These are phyloP conservation scores for Cicer arietinum DNA, from an alignment of 306 rosid genomes.

Conservation along the genomic window DNA sequence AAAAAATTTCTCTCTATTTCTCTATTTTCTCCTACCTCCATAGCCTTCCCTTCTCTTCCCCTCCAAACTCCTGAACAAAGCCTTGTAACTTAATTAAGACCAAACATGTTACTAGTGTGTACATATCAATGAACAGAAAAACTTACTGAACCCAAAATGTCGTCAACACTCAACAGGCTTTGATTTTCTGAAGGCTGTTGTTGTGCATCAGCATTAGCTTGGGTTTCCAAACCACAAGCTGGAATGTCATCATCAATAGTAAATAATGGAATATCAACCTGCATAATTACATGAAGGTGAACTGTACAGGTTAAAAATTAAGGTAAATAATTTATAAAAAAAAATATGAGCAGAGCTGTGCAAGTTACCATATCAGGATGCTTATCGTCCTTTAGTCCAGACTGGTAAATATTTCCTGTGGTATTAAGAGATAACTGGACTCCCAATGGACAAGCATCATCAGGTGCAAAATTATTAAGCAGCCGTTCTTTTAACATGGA, in stretches of 20 bases:
- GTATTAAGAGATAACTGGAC: slow-evolving; percentile 58
- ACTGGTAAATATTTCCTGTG: slow-evolving; percentile 50
- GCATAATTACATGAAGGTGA: slow-evolving; percentile 40
- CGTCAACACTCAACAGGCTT: slow-evolving; percentile 68
- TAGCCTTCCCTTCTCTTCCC: too few relatives aligned
- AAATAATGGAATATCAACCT: slow-evolving; percentile 73
- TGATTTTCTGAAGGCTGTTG: slow-evolving; percentile 45
- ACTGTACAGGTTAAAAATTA: slow-evolving; percentile 27
- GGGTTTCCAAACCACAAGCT: slow-evolving; percentile 51
- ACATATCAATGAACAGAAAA: slow-evolving; percentile 18
- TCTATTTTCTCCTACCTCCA: too few relatives aligned
- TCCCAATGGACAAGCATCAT: slow-evolving; percentile 86
- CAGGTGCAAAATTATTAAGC: slow-evolving; percentile 67
- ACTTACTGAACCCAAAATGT: slow-evolving; percentile 76
- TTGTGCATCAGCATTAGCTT: slow-evolving; percentile 43
- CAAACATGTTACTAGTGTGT: background rate
- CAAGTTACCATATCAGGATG: slow-evolving; percentile 55
- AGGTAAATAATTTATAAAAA: background rate
- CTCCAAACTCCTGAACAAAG: too few relatives aligned
- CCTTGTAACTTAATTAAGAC: background rate
- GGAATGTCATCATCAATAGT: slow-evolving; percentile 59
- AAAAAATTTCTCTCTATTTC: too few relatives aligned
- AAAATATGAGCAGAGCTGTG: background rate
- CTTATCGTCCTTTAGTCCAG: slow-evolving; percentile 52
- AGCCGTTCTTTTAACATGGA: slow-evolving; percentile 64